A percentile compares a stretch with the other conserved stretches of the same genome.
Evolutionary conservation across 106 monocot genomes (phyloP).

Genomic region (Allium cepa): DNA sequence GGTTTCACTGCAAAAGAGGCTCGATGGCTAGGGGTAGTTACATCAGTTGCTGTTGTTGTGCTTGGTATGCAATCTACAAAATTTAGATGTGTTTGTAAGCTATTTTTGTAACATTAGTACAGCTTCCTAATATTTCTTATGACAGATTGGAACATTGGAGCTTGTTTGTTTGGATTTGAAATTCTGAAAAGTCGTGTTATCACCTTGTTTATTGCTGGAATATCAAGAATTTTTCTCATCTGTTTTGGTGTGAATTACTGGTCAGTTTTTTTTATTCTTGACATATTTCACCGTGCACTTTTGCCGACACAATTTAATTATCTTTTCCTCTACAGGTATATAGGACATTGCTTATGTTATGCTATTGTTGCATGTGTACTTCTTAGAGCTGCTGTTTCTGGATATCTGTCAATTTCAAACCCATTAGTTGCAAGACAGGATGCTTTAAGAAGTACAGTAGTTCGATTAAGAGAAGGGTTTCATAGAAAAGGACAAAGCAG

Average conservation of each 20-base stretch:
- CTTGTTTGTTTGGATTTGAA: constrained; percentile 83
- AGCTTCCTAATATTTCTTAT: constrained; percentile 10
- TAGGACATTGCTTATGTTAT: constrained; percentile 97
- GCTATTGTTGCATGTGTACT: constrained; percentile 91
- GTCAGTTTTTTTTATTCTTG: constrained; percentile 21
- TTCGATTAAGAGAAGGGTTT: constrained; percentile 90
- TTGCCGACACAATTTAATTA: background rate
- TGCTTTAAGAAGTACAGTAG: constrained; percentile 87
- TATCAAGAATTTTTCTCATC: constrained; percentile 86
- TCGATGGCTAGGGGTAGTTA: constrained; percentile 81
- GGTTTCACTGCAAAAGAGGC: constrained; percentile 88
- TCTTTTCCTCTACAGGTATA: constrained; percentile 46
- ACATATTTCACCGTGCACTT: constrained; percentile 1
- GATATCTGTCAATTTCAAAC: constrained; percentile 56
- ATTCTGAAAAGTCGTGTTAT: constrained; percentile 68
- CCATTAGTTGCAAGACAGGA: constrained; percentile 85
- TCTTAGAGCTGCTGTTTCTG: constrained; percentile 72
- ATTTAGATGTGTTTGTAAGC: too few species aligned
- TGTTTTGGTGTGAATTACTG: constrained; percentile 98
- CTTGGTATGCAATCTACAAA: constrained; percentile 40
- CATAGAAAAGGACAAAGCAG: constrained; percentile 69
- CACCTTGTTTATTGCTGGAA: constrained; percentile 81
- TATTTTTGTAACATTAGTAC: background rate
- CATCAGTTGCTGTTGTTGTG: constrained; percentile 76
- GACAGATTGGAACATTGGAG: constrained; percentile 89